Evolutionary conservation across 306 rosid genomes (phyloP), one percentile per base, ranked within the genome.

Genomic region (Hylodesmum podocarpum): DNA sequence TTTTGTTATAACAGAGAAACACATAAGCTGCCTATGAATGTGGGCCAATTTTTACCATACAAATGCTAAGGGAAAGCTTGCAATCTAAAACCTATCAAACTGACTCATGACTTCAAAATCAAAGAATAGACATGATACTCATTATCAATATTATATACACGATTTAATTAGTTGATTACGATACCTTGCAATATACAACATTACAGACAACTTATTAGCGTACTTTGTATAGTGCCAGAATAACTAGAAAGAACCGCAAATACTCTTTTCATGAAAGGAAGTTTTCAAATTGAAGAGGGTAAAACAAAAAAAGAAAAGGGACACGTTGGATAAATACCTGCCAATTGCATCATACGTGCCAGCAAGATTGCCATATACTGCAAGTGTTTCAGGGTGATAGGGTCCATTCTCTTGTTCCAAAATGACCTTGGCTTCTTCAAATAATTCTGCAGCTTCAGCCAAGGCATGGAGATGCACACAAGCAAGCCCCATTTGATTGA

Each of bases 341-440:
- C 99, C 99, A 57, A 80, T 47, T n/a, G 98, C 99, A 82, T 96
- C 99, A 69, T 91, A 96, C 1, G 98, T 82, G 69, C 96, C 99
- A 63, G 99, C 98, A 64, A 96, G 97, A 78, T 96, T 96, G 89
- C 98, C 90, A 76, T 82, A 91, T 9, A 91, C 91, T 8, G 94
- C 99, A n/a, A 96, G 96, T 4, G 99, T 96, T 62, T 91, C 97
- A 46, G 87, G 89, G 82, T 96, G 96, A 67, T 89, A 87, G 1
- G 96, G 92, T 27, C 99, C 99, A 21, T 74, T 85, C 76, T 83
- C 98, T 63, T 89, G 86, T 77, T 89, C 97, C 70, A 93, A 50
- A 66, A 91, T 33, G 65, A 44, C 66, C 84, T 76, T 88, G 14
- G 98, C 96, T 88, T 96, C 98, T 84, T 96, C 97, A 73, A 96